phyloP scores from a whole-genome alignment of 768 basidiomycete genomes.

The Boletus rex-veris region DNA sequence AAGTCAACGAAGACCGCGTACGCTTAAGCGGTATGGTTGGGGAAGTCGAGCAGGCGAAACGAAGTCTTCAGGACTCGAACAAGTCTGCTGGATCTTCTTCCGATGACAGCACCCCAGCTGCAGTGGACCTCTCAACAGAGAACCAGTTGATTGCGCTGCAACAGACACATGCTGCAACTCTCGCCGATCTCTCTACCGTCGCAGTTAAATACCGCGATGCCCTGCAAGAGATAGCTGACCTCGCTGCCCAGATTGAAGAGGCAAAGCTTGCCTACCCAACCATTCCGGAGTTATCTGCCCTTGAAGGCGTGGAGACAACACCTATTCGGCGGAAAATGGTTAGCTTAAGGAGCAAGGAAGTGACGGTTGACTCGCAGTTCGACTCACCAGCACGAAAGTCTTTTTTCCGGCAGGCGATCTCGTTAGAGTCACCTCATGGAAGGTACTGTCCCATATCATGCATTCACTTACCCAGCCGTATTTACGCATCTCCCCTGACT shows the following conservation, averaged over 20 bases:
- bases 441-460: slow-evolving; percentile 46
- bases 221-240: slow-evolving; percentile 87
- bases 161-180: slow-evolving; percentile 75
- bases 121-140: slow-evolving; percentile 43
- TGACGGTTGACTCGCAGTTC: slow-evolving; percentile 40
- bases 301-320: slow-evolving; percentile 43
- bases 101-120: slow-evolving; percentile 27
- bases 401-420: slow-evolving; percentile 89
- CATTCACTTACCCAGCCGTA: not conserved
- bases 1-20: slow-evolving; percentile 60
- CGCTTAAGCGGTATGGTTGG: slow-evolving; percentile 66
- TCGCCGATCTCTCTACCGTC: slow-evolving; percentile 74
- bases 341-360: slow-evolving; percentile 47
- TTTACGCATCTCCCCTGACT: slow-evolving; percentile 15
- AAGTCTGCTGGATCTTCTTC: slow-evolving; percentile 31
- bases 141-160: slow-evolving; percentile 72
- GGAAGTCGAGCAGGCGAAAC: slow-evolving; percentile 68
- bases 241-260: slow-evolving; percentile 88
- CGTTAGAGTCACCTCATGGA: slow-evolving; percentile 83
- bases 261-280: slow-evolving; percentile 60
- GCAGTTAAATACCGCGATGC: slow-evolving; percentile 85
- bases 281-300: slow-evolving; percentile 38
- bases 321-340: slow-evolving; percentile 53
- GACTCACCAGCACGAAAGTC: slow-evolving; percentile 58
- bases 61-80: slow-evolving; percentile 51